These are phyloP conservation scores for Microdochium nivale DNA, from an alignment of 2,329 filamentous ascomycete species.

Conservation along the genomic window DNA sequence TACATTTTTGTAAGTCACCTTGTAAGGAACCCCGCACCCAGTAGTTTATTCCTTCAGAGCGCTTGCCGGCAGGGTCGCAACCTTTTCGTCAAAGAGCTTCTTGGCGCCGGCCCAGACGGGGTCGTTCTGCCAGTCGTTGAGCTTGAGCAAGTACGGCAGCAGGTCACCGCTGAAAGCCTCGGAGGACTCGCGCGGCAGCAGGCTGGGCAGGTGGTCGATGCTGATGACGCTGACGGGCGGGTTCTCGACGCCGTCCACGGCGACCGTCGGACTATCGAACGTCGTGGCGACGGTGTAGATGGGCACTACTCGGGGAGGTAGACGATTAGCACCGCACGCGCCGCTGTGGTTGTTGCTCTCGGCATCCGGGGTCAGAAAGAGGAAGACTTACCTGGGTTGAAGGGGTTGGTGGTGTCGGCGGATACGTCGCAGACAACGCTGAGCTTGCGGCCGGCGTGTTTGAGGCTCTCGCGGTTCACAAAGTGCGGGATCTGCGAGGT, in stretches of 20 bases:
- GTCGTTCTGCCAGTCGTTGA: slow-evolving; percentile 66
- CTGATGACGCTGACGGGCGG: slow-evolving; percentile 71
- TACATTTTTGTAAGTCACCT: background rate
- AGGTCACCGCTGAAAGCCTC: slow-evolving; percentile 77
- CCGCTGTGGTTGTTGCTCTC: background rate
- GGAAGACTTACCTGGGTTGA: slow-evolving; percentile 38
- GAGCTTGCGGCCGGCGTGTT: slow-evolving; percentile 60
- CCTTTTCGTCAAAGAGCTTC: slow-evolving; percentile 78
- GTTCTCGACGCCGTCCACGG: slow-evolving; percentile 52
- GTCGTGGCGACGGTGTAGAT: slow-evolving; percentile 81
- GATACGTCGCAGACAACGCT: slow-evolving; percentile 74
- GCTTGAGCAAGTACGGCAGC: slow-evolving; percentile 65
- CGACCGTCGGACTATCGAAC: slow-evolving; percentile 80
- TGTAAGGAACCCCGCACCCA: background rate
- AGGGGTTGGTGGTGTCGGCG: slow-evolving; percentile 65
- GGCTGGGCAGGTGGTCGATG: slow-evolving; percentile 76
- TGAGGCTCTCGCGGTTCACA: slow-evolving; percentile 62
- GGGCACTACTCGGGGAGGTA: slow-evolving; percentile 40
- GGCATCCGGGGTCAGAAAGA: slow-evolving; percentile 2
- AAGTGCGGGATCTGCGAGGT: slow-evolving; percentile 72
- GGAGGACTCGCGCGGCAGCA: slow-evolving; percentile 78
- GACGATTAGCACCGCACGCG: background rate
- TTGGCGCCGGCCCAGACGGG: slow-evolving; percentile 81
- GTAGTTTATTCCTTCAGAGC: slow-evolving; percentile 2
- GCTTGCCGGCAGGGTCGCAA: slow-evolving; percentile 53